A percentile compares a stretch with the other conserved stretches of the same genome.
Evolutionary conservation across 495 filamentous ascomycete species (phyloP).

Genomic region (Hypoxylon cercidicola): DNA sequence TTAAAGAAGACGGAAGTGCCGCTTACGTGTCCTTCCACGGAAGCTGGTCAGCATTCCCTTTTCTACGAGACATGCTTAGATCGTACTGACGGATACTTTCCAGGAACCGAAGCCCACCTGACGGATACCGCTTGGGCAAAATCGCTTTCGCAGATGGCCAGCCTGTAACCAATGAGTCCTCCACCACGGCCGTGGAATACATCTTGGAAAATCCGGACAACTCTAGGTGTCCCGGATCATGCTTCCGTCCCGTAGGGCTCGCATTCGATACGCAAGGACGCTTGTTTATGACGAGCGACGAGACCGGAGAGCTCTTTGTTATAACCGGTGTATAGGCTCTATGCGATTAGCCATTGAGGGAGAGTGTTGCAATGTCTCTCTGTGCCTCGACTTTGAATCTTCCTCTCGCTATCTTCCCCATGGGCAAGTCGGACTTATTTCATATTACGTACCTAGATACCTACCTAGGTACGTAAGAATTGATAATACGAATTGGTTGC

Average conservation of each 20-base stretch:
- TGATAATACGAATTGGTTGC: neutral
- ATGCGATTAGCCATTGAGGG: neutral
- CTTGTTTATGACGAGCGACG: slow-evolving; percentile 60
- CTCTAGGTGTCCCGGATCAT: slow-evolving; percentile 47
- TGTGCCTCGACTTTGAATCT: too few relatives aligned
- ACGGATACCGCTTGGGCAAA: slow-evolving; percentile 60
- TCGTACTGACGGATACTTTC: neutral
- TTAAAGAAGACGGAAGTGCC: slow-evolving; percentile 49
- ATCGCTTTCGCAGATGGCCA: slow-evolving; percentile 58
- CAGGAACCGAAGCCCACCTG: slow-evolving; percentile 55
- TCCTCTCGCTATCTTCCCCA: too few relatives aligned
- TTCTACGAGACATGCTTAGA: neutral
- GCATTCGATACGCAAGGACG: slow-evolving; percentile 59
- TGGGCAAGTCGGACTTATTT: too few relatives aligned
- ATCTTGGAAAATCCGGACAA: slow-evolving; percentile 59
- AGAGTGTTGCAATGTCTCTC: too few relatives aligned
- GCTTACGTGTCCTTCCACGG: slow-evolving; percentile 68
- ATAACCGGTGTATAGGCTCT: slow-evolving; percentile 48
- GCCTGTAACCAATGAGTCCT: slow-evolving; percentile 52
- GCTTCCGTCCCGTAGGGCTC: slow-evolving; percentile 63
- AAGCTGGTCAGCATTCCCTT: slow-evolving; percentile 55
- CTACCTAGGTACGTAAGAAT: neutral
- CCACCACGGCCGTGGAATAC: slow-evolving; percentile 54
- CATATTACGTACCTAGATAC: too few relatives aligned
- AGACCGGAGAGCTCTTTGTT: slow-evolving; percentile 61